These are phyloP conservation scores for Calvatia gigantea DNA, from an alignment of 768 basidiomycete genomes.

Conservation along the genomic window DNA sequence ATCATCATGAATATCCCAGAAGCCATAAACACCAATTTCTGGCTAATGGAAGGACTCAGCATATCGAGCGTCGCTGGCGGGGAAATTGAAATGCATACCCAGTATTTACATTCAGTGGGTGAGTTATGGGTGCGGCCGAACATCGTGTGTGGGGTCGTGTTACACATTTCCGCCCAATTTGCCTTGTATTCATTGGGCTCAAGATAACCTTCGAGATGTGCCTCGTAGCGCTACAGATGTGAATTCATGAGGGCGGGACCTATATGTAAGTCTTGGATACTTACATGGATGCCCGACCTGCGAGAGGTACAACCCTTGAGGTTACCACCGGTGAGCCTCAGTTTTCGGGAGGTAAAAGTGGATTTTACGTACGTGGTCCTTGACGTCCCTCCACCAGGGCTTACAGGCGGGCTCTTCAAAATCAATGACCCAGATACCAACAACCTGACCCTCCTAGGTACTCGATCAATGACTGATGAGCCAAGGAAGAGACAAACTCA, in stretches of 20 bases:
- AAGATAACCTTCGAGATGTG: conserved; percentile 5
- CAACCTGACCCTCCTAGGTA: not conserved
- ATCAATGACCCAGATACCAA: conserved; percentile 5
- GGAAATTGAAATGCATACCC: not conserved
- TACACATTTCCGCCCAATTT: conserved; percentile 7
- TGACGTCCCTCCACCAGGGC: conserved; percentile 6
- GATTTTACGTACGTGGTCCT: not conserved
- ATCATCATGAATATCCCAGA: conserved; percentile 7
- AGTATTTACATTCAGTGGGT: conserved; percentile 1
- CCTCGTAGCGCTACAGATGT: conserved; percentile 3
- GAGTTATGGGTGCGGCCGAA: not conserved
- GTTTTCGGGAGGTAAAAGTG: not conserved
- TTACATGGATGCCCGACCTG: conserved; percentile 7
- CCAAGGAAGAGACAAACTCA: not conserved
- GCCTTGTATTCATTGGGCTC: conserved; percentile 3
- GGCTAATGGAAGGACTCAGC: not conserved
- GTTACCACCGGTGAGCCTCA: not conserved
- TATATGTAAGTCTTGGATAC: not conserved
- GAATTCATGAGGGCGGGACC: not conserved
- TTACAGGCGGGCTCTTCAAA: conserved; percentile 4
- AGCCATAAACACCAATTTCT: conserved; percentile 4
- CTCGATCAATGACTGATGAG: not conserved
- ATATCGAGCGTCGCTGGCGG: no score
- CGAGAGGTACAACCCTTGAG: conserved; percentile 1
- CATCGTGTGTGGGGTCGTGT: conserved; percentile 7